A percentile compares a stretch with the other conserved stretches of the same genome.
These are phyloP conservation scores for Balansia obtecta DNA, from an alignment of 2,329 filamentous ascomycete genomes.

Conservation along the genomic window DNA sequence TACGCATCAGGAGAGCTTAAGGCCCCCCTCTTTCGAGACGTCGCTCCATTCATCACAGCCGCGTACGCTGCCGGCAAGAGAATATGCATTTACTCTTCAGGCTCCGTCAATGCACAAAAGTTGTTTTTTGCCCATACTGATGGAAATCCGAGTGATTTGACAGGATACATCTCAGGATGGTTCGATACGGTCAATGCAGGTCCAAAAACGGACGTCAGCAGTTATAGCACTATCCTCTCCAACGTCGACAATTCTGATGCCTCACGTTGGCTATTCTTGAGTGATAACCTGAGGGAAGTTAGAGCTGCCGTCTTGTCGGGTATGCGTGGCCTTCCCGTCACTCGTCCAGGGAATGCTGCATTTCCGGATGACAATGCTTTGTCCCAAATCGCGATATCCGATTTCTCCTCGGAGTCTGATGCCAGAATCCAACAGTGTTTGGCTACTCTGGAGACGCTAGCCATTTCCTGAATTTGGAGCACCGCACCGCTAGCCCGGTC, in stretches of 20 bases:
- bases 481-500: not conserved
- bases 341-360: constrained; percentile 58
- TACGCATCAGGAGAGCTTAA: constrained; percentile 58
- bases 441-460: not conserved
- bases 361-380: constrained; percentile 37
- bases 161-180: constrained; percentile 47
- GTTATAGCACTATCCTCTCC: constrained; percentile 53
- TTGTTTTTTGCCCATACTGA: constrained; percentile 60
- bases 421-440: constrained; percentile 5
- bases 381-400: constrained; percentile 20
- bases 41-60: constrained; percentile 45
- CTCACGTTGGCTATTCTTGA: constrained; percentile 60
- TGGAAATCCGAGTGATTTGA: constrained; percentile 45
- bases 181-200: constrained; percentile 77
- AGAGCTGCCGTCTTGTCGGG: constrained; percentile 48
- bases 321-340: constrained; percentile 50
- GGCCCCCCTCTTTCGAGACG: constrained; percentile 64
- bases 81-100: constrained; percentile 71
- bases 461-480: not conserved
- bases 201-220: constrained; percentile 52
- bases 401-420: constrained; percentile 19
- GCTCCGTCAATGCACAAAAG: constrained; percentile 70
- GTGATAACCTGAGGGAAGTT: constrained; percentile 64
- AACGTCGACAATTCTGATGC: constrained; percentile 29
- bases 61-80: constrained; percentile 45